Base-by-base conservation (phyloP, 768 basidiomycete genomes). In the Serendipita sp. region DNA sequence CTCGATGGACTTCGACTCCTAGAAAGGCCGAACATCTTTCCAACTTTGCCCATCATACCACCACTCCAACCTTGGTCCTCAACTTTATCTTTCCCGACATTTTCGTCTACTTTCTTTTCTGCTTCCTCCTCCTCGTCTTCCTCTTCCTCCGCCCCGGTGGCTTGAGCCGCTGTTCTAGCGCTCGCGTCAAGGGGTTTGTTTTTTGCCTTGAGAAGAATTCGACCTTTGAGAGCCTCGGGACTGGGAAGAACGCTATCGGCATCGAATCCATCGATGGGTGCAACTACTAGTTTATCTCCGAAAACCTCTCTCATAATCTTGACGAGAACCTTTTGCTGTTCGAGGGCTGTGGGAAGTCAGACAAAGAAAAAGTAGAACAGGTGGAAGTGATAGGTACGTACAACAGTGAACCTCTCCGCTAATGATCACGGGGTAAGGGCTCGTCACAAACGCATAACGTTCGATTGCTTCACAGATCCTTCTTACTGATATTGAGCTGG, bases 371-470 rank as follows among this genome's bases (percentile, higher is more conserved):
- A 5, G 35, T 28, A 60, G 4, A 60, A 3, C 56, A n/a, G n/a
- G n/a, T n/a, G n/a, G n/a, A 18, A 18, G 48, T 4, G 48, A 18
- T 51, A 51, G 3, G 48, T 7, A 32, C 56, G 16, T 65, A 0
- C 81, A 77, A 72, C 92, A 95, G 71, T 95, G 93, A 1, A 94
- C 81, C 75, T 98, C 94, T 11, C 92, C 89, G 2, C 91, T 94
- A 65, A 98, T 87, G 70, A 98, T 84, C 71, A 98, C 78, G 0
- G 94, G 94, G 70, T 92, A 96, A 0, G 91, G 89, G 0, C 91
- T 93, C 0, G 88, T 81, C 47, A 89, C 83, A 70, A 97, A 97
- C 0, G 87, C 93, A 71, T 98, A 98, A 74, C 88, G 89, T 24
- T 79, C 78, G 71, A 97, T 88, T 0, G 93, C 92, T 46, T 81